These are phyloP conservation scores for Nannochloris sp. DNA, from an alignment of 139 green algal species.

Conservation along the genomic window DNA sequence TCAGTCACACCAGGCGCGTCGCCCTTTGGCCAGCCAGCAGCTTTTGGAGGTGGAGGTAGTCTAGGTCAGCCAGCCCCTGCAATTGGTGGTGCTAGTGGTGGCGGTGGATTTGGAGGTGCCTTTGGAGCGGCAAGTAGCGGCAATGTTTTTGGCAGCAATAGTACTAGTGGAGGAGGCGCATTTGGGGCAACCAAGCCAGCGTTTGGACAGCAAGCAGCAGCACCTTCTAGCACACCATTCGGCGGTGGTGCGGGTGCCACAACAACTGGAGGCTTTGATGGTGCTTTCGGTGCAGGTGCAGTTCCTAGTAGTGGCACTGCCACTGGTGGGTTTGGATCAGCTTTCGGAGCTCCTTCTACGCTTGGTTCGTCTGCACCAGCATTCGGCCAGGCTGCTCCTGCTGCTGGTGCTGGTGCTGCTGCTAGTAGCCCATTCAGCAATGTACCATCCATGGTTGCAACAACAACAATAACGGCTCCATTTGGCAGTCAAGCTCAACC, in stretches of 20 bases:
- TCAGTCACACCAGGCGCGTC: not conserved
- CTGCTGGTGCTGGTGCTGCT: not conserved
- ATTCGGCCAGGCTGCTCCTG: not conserved
- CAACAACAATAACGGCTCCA: too few species aligned
- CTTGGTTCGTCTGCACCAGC: not conserved
- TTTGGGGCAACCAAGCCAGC: not conserved
- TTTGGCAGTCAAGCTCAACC: too few species aligned
- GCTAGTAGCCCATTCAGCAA: too few species aligned
- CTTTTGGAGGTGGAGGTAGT: not conserved
- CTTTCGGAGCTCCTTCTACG: not conserved
- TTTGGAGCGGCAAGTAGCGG: slow-evolving; percentile 4
- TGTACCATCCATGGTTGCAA: too few species aligned
- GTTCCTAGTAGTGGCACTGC: not conserved
- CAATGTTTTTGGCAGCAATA: not conserved
- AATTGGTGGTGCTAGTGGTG: not conserved
- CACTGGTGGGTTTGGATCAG: not conserved
- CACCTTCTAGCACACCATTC: not conserved
- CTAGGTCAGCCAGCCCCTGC: not conserved
- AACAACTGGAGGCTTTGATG: not conserved
- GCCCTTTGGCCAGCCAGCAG: slow-evolving; percentile 9
- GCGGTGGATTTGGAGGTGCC: not conserved
- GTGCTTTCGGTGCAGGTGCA: not conserved
- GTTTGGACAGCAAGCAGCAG: not conserved
- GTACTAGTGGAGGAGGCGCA: not conserved
- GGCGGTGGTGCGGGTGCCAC: not conserved